phyloP scores from a whole-genome alignment of 768 basidiomycete genomes.

The Baorangia bicolor region DNA sequence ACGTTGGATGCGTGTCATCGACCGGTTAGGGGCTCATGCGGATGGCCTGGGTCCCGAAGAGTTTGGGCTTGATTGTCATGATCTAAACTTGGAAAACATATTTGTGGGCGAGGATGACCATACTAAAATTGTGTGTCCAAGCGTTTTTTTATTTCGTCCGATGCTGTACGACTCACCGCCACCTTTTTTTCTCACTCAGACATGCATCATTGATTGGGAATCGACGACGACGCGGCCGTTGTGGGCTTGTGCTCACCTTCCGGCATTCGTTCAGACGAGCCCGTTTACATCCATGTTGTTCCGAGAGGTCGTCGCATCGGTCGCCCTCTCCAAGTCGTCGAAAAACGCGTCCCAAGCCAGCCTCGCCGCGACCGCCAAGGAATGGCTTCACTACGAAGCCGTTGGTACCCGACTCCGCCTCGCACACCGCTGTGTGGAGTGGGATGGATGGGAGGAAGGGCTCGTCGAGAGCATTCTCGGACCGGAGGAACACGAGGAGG shows the following conservation, averaged over 20 bases:
- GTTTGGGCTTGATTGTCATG: slow-evolving; percentile 83
- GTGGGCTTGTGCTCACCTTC: slow-evolving; percentile 83
- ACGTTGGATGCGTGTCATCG: slow-evolving; percentile 70
- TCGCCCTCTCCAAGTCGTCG: slow-evolving; percentile 34
- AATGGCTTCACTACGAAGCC: slow-evolving; percentile 76
- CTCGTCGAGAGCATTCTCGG: slow-evolving; percentile 74
- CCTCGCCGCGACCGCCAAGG: slow-evolving; percentile 49
- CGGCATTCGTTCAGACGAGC: slow-evolving; percentile 75
- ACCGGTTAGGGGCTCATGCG: slow-evolving; percentile 42
- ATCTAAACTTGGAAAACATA: slow-evolving; percentile 80
- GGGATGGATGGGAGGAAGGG: slow-evolving; percentile 93
- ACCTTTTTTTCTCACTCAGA: slow-evolving; percentile 41
- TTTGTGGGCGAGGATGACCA: slow-evolving; percentile 73
- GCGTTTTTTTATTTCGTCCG: background rate
- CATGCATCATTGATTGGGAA: slow-evolving; percentile 89
- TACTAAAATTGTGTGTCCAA: slow-evolving; percentile 62
- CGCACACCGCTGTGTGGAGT: slow-evolving; percentile 80
- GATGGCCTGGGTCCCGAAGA: slow-evolving; percentile 44
- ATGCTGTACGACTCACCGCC: background rate
- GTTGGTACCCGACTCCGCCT: slow-evolving; percentile 64
- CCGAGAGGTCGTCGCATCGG: slow-evolving; percentile 57
- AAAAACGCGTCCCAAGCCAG: slow-evolving; percentile 25
- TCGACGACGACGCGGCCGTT: slow-evolving; percentile 85
- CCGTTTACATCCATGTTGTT: slow-evolving; percentile 73
- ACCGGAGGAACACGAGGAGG: slow-evolving; percentile 65